Base-by-base conservation (phyloP, 192 early-diverging fungal genomes). In the Coemansia biformis region DNA sequence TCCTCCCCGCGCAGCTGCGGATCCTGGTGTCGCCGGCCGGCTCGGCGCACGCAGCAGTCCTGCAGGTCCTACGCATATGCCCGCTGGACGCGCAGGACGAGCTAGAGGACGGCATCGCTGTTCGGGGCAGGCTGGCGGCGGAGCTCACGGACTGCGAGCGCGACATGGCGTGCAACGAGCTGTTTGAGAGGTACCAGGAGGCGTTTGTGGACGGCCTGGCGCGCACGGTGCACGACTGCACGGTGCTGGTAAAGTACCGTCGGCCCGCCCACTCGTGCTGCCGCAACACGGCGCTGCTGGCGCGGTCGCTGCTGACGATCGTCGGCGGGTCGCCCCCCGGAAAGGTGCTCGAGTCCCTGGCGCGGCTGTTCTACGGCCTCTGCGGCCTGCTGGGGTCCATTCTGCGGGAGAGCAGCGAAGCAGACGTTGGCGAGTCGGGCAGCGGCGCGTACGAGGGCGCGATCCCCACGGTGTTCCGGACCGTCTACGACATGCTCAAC, bases 401-500 rank as follows among this genome's bases (percentile, higher is more conserved):
- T n/a, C 57, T 72, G 13, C 53, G 56, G 42, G 40, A 28, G 5
- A 72, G 52, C 45, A 54, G 49, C 1, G 54, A 52, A 15, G 37
- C 32, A 13, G 29, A 21, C 33, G 30, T 47, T 29, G 44, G 22
- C 7, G 16, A 34, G n/a, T 11, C 16, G 31, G 40, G 32, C 44
- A 39, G 32, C 28, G 46, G 57, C 21, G 53, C 60, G 4, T 72
- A 64, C 48, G 38, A 32, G 34, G 31, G 23, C 2, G 50, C 51
- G 10, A 53, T 72, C 12, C 31, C 38, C n/a, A 40, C 14, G 10
- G 61, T 72, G 17, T 72, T 72, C 26, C 42, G 48, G 28, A 53
- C 61, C 2, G 61, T 72, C 15, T 72, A 64, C 38, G 36, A 45
- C 31, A 72, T 72, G 68, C 68, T 72, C 1, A 72, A 63, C 32